Base-by-base conservation (phyloP, 2,329 filamentous ascomycete species). In the Myriosclerotinia curreyana region DNA sequence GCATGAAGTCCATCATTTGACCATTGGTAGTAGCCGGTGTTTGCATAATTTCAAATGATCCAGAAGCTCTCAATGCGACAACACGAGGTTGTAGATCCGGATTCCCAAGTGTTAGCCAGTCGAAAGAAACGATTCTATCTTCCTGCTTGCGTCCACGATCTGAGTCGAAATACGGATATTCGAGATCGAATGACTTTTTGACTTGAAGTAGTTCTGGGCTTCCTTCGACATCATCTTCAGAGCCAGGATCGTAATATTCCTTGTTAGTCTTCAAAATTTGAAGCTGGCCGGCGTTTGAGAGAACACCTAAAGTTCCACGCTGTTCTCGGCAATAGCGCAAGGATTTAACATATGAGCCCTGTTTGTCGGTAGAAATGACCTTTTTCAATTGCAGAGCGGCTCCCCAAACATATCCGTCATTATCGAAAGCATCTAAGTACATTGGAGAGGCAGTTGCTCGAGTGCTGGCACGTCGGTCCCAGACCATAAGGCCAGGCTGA, bases 401-500 rank as follows among this genome's bases (percentile, higher is more conserved):
- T 52, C 86, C 86, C 83, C 84, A 88, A 0, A 85, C 82, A 20
- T 88, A 71, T 17, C 84, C 82, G 62, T 86, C 84, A n/a, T 81
- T 78, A 42, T 88, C 85, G 5, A 86, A 77, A 3, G 85, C 83
- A 36, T 85, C 79, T 17, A 81, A 70, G 68, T 88, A 89, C 17
- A 77, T 75, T 15, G 79, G 76, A 14, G 83, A 86, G 11, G 82
- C 81, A 14, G 81, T 75, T 1, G 80, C 76, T 14, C 83, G 81
- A 25, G 78, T 79, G 15, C 80, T 81, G n/a, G 82, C 83, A 51
- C 90, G 86, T 34, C 88, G 85, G 73, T 94, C 90, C 90, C 90
- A 94, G 40, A 94, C 82, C 74, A 89, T 87, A 60, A 94, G 81
- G 9, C 86, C 86, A 0, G 90, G 88, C 58, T 91, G 87, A 65